phyloP scores from a whole-genome alignment of 495 filamentous ascomycete genomes.

The Daldinia decipiens region DNA sequence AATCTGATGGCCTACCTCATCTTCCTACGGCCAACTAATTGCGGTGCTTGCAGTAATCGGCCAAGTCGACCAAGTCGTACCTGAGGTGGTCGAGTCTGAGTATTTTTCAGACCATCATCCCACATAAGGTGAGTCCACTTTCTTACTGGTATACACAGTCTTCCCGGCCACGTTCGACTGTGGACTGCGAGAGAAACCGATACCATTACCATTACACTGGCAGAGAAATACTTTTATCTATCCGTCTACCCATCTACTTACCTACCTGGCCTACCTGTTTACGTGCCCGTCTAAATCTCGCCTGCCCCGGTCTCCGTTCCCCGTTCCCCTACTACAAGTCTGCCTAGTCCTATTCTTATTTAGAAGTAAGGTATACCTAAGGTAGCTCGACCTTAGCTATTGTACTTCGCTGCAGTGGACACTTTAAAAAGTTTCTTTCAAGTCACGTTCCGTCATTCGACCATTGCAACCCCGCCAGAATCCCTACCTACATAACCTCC shows the following conservation, averaged over 20 bases:
- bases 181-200: constrained; percentile 2
- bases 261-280: constrained; percentile 9
- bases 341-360: constrained; percentile 39
- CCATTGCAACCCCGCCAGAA: constrained; percentile 50
- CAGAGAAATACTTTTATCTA: constrained; percentile 10
- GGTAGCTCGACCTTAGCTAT: constrained; percentile 34
- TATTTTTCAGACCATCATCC: constrained; percentile 32
- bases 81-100: constrained; percentile 34
- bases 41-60: constrained; percentile 23
- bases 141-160: constrained; percentile 30
- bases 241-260: constrained; percentile 1
- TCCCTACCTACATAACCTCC: constrained; percentile 49
- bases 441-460: constrained; percentile 47
- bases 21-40: constrained; percentile 27
- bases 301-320: constrained; percentile 16
- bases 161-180: constrained; percentile 19
- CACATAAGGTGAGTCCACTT: constrained; percentile 46
- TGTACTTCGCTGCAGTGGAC: constrained; percentile 41
- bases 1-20: constrained; percentile 24
- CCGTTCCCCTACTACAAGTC: constrained; percentile 30
- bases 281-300: constrained; percentile 25
- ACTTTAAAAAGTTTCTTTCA: constrained; percentile 46
- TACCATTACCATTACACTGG: constrained; percentile 1
- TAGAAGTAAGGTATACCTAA: constrained; percentile 34
- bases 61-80: constrained; percentile 31